These are phyloP conservation scores for Leccinum disarticulatum DNA, from an alignment of 768 basidiomycete genomes.

Conservation along the genomic window DNA sequence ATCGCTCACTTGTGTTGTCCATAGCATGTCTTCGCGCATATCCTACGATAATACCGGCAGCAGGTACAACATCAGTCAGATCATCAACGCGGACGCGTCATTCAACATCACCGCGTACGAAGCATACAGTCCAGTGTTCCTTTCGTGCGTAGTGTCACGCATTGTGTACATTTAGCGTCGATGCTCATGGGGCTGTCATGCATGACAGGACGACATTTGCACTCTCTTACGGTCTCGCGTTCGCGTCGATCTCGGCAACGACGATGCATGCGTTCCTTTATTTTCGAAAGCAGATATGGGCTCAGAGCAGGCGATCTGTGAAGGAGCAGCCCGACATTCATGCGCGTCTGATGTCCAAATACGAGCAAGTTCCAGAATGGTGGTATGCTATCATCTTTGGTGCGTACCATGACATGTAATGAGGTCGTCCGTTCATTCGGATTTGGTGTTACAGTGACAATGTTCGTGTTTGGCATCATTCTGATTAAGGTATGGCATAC, in stretches of 20 bases:
- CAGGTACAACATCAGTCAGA: constrained; percentile 55
- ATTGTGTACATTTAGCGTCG: background rate
- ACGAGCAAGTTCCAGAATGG: constrained; percentile 61
- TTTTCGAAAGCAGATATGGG: constrained; percentile 79
- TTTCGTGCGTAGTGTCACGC: constrained; percentile 37
- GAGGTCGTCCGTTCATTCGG: background rate
- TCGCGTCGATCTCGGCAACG: constrained; percentile 77
- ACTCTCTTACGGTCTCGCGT: constrained; percentile 77
- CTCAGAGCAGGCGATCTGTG: constrained; percentile 66
- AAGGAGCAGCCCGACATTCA: constrained; percentile 78
- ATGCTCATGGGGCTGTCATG: background rate
- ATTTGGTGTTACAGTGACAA: constrained; percentile 33
- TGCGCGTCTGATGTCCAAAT: constrained; percentile 55
- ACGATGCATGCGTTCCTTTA: constrained; percentile 71
- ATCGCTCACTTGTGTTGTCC: background rate
- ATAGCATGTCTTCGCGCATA: constrained; percentile 57
- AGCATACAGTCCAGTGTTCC: constrained; percentile 59
- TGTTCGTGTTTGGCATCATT: constrained; percentile 60
- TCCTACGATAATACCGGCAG: constrained; percentile 42
- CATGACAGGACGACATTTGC: constrained; percentile 58
- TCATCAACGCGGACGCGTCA: constrained; percentile 52
- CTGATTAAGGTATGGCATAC: constrained; percentile 64
- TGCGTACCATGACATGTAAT: constrained; percentile 5
- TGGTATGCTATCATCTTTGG: constrained; percentile 46
- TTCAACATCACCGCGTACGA: constrained; percentile 57